Conservation (phyloP, 805 yeast species). For the Candida koratica region DNA sequence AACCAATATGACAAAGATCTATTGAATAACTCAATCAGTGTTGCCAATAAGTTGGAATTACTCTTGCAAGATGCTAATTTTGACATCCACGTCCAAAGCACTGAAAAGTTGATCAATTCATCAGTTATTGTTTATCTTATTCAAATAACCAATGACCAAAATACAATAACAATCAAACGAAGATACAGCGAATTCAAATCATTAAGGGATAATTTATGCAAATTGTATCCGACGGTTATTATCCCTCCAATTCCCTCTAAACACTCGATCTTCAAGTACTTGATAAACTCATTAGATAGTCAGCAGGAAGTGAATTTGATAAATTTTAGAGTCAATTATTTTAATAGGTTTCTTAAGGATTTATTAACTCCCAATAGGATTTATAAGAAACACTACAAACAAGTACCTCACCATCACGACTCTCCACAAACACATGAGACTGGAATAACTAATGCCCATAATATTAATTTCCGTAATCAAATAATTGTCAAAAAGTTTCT, state of each 20-base stretch:
- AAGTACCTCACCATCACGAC: no score
- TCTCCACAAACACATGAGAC: conserved; percentile 18
- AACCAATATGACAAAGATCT: conserved; percentile 15
- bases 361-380: conserved; percentile 15
- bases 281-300: conserved; percentile 37
- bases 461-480: conserved; percentile 26
- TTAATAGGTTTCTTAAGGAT: conserved; percentile 42
- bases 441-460: conserved; percentile 16
- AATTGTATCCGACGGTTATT: conserved; percentile 37
- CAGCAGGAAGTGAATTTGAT: conserved; percentile 36
- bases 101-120: conserved; percentile 34
- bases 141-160: conserved; percentile 14
- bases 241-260: conserved; percentile 46
- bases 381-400: no score
- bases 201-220: conserved; percentile 33
- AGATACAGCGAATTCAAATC: conserved; percentile 44
- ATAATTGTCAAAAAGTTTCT: conserved; percentile 43
- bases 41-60: conserved; percentile 29
- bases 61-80: conserved; percentile 19
- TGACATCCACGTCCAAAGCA: conserved; percentile 28
- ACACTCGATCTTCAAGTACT: conserved; percentile 43
- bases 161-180: conserved; percentile 27
- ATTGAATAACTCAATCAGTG: conserved; percentile 25
- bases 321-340: conserved; percentile 46
- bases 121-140: conserved; percentile 38